Evolutionary conservation across 345 rosid genomes (phyloP).

Genomic region (Rhodomyrtus tomentosa): DNA sequence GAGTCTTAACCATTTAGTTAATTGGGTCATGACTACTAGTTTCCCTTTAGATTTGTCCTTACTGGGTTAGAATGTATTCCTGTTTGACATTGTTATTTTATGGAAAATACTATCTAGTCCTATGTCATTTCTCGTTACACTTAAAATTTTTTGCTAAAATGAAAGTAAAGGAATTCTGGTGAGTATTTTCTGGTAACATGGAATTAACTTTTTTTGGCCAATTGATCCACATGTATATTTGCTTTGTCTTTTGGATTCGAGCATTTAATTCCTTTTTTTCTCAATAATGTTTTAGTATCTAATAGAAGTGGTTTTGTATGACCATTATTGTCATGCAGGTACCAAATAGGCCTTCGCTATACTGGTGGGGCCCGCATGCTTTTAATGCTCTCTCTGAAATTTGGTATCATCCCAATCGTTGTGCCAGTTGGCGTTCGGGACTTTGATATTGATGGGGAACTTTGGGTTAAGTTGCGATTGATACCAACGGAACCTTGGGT

Average conservation of each 20-base stretch:
- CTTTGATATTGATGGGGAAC: constrained; percentile 97
- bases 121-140: neutral
- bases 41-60: neutral
- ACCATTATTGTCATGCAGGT: constrained; percentile 39
- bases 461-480: constrained; percentile 95
- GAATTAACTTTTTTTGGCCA: neutral
- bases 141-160: neutral
- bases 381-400: constrained; percentile 77
- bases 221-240: neutral
- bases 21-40: neutral
- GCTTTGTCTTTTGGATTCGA: neutral
- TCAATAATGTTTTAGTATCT: neutral
- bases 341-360: constrained; percentile 92
- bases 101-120: neutral
- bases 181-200: neutral
- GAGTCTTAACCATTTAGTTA: neutral
- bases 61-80: neutral
- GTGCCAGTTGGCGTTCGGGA: constrained; percentile 92
- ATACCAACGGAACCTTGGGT: constrained; percentile 91
- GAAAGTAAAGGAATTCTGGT: neutral
- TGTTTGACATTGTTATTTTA: neutral
- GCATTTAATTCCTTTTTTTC: neutral
- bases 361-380: constrained; percentile 96
- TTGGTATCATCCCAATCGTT: constrained; percentile 67
- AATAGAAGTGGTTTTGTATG: neutral